phyloP scores from a whole-genome alignment of 2,329 filamentous ascomycete species.

The Lasiodiplodia citricola region DNA sequence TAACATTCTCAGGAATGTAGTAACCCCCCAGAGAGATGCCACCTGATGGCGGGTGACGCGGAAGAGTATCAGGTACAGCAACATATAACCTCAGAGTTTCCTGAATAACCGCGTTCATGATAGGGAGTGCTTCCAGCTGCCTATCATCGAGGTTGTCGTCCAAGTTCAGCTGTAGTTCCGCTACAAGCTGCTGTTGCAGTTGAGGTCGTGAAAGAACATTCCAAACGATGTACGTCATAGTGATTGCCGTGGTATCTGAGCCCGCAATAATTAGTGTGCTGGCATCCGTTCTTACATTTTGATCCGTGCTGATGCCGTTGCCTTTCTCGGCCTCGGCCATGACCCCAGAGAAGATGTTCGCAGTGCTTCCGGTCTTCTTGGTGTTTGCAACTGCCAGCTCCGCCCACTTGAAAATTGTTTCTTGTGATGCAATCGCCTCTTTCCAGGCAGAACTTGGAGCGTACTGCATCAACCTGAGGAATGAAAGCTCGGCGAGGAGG shows the following conservation, averaged over 20 bases:
- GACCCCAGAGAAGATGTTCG: conserved; percentile 41
- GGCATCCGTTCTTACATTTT: conserved; percentile 35
- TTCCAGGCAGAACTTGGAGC: neutral
- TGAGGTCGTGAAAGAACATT: conserved; percentile 34
- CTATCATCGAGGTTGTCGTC: conserved; percentile 33
- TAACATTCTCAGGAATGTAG: conserved; percentile 41
- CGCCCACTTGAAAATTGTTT: conserved; percentile 38
- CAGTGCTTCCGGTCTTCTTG: conserved; percentile 36
- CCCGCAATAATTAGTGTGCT: conserved; percentile 41
- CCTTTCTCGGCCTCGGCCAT: conserved; percentile 41
- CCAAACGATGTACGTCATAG: conserved; percentile 43
- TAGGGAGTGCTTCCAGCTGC: conserved; percentile 38
- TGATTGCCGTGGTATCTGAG: conserved; percentile 42
- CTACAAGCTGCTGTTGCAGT: neutral
- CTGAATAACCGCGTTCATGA: conserved; percentile 44
- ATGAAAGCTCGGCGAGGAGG: conserved; percentile 43
- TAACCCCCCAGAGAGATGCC: conserved; percentile 40
- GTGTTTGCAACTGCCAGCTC: conserved; percentile 39
- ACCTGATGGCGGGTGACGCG: conserved; percentile 42
- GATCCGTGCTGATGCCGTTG: conserved; percentile 37
- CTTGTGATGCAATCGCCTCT: conserved; percentile 41
- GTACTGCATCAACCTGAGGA: conserved; percentile 34
- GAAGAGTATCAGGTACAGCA: conserved; percentile 42
- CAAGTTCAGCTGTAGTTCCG: conserved; percentile 32
- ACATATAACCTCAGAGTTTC: conserved; percentile 47